Evolutionary conservation across 2,329 filamentous ascomycete species (phyloP).

Genomic region (Tetracladium maxilliforme): DNA sequence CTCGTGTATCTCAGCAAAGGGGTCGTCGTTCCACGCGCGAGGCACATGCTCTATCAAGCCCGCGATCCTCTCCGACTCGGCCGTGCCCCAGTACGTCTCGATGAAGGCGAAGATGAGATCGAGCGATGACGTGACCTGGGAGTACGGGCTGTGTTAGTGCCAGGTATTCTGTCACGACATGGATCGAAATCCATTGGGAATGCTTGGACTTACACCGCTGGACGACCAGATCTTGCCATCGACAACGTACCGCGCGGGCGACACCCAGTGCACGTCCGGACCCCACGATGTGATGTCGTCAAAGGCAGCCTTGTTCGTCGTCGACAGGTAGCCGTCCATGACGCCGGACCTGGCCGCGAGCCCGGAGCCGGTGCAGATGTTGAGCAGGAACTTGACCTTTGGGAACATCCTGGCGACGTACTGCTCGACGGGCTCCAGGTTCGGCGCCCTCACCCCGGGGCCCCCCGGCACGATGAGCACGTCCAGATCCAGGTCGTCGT

Average conservation of each 20-base stretch:
- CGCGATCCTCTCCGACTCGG: no score
- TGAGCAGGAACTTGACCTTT: constrained; percentile 38
- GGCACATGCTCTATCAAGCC: no score
- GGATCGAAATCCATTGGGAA: no score
- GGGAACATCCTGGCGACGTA: constrained; percentile 30
- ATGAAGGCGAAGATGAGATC: constrained; percentile 22
- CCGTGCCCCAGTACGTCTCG: no score
- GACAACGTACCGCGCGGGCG: constrained; percentile 45
- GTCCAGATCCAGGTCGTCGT: constrained; percentile 29
- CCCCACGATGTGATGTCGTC: constrained; percentile 27
- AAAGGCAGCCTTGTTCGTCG: constrained; percentile 51
- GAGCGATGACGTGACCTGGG: constrained; percentile 18
- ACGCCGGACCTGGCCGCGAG: constrained; percentile 43
- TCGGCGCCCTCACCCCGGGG: constrained; percentile 23
- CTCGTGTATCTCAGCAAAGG: no score
- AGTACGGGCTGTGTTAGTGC: no score
- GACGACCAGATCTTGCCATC: constrained; percentile 55
- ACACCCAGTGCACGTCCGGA: constrained; percentile 41
- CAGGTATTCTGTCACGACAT: no score
- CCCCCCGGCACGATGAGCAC: constrained; percentile 56
- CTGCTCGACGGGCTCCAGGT: constrained; percentile 20
- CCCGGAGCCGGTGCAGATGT: constrained; percentile 51
- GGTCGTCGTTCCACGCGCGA: no score
- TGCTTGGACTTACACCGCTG: constrained; percentile 47
- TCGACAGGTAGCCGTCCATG: constrained; percentile 43